These are phyloP conservation scores for Hirschfeldia incana DNA, from an alignment of 345 rosid species.

Conservation along the genomic window DNA sequence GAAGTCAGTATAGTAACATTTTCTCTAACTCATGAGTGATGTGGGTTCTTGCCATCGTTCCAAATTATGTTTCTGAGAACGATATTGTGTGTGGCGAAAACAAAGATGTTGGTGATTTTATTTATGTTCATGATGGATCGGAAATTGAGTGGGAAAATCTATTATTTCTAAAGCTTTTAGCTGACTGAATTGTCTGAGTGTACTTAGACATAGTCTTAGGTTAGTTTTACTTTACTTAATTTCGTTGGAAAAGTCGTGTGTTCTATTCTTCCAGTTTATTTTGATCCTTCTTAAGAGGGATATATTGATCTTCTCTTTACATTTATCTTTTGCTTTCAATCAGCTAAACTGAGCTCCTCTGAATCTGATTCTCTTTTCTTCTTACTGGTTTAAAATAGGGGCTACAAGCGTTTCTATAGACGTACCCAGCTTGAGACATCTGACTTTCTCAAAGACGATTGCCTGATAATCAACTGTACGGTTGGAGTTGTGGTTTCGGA, in stretches of 20 bases:
- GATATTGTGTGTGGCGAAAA: not conserved
- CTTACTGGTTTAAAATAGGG: conserved; percentile 56
- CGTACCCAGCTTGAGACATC: conserved; percentile 74
- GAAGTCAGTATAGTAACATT: not conserved
- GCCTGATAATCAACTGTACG: conserved; percentile 83
- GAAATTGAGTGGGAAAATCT: conserved; percentile 1
- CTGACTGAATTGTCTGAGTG: not conserved
- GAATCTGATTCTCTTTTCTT: not conserved
- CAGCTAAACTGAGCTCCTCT: not conserved
- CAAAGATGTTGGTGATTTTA: not conserved
- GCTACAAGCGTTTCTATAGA: conserved; percentile 86
- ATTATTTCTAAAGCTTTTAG: not conserved
- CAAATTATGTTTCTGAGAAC: conserved; percentile 1
- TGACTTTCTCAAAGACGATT: conserved; percentile 78
- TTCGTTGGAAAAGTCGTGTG: not conserved
- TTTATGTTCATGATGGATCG: not conserved
- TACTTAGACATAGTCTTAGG: not conserved
- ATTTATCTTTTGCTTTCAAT: not conserved
- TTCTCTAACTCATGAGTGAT: not conserved
- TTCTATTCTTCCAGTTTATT: not conserved
- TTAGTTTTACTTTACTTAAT: conserved; percentile 1
- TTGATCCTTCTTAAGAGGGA: not conserved
- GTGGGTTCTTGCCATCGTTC: not conserved
- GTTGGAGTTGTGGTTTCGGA: conserved; percentile 88
- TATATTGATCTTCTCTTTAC: not conserved